These are phyloP conservation scores for Dactylellina drechsleri DNA, from an alignment of 2,329 filamentous ascomycete species.

Conservation along the genomic window DNA sequence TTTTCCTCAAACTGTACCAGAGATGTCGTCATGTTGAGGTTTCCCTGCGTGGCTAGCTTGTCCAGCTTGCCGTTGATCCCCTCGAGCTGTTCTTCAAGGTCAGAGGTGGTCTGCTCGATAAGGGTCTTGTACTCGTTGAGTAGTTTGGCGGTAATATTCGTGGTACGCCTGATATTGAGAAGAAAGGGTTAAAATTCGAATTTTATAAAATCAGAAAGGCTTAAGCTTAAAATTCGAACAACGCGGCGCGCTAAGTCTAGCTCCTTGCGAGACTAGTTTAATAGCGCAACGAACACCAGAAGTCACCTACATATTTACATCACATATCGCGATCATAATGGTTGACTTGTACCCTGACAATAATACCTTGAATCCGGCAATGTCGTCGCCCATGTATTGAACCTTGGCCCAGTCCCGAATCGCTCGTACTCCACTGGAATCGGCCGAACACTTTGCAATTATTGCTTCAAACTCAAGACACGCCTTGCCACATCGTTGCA, in stretches of 20 bases:
- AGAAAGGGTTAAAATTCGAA: too few species aligned
- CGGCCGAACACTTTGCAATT: slow-evolving; percentile 61
- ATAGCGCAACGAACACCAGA: not conserved
- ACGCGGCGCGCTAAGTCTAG: too few species aligned
- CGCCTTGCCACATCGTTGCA: slow-evolving; percentile 63
- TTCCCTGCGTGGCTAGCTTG: slow-evolving; percentile 47
- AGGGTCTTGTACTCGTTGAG: slow-evolving; percentile 60
- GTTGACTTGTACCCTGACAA: slow-evolving; percentile 64
- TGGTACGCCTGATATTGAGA: slow-evolving; percentile 59
- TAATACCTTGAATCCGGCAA: slow-evolving; percentile 62
- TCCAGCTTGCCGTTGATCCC: slow-evolving; percentile 59
- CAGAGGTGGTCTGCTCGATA: slow-evolving; percentile 60
- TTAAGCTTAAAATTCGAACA: too few species aligned
- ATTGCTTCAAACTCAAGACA: slow-evolving; percentile 63
- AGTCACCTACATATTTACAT: slow-evolving; percentile 62
- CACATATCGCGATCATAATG: slow-evolving; percentile 63
- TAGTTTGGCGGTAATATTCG: slow-evolving; percentile 59
- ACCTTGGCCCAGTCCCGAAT: slow-evolving; percentile 65
- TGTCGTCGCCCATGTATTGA: slow-evolving; percentile 64
- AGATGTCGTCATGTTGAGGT: slow-evolving; percentile 5
- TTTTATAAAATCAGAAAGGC: too few species aligned
- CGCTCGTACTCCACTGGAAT: slow-evolving; percentile 60
- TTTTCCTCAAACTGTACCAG: not conserved
- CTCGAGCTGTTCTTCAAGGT: slow-evolving; percentile 60
- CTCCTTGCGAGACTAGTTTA: too few species aligned